A percentile compares a stretch with the other conserved stretches of the same genome.
phyloP scores from a whole-genome alignment of 331 rosid species.

The Cydonia oblonga region DNA sequence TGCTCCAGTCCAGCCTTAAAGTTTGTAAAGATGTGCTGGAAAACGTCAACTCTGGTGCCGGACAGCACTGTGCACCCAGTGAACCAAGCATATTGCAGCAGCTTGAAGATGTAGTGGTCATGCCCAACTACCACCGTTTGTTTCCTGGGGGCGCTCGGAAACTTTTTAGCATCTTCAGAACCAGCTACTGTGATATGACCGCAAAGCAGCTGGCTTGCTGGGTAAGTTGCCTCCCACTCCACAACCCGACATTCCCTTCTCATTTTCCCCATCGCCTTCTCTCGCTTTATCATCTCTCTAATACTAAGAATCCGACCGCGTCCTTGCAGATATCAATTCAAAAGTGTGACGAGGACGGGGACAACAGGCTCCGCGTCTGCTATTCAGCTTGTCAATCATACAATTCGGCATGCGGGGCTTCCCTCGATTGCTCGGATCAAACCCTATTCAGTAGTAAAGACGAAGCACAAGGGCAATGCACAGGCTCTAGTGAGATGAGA shows the following conservation, averaged over 20 bases:
- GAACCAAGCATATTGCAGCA: conserved; percentile 90
- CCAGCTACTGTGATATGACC: conserved; percentile 75
- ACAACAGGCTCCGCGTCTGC: conserved; percentile 89
- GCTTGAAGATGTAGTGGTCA: conserved; percentile 90
- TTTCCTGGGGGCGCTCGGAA: conserved; percentile 96
- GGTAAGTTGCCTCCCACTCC: conserved; percentile 34
- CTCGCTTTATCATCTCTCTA: neutral
- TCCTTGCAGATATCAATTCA: conserved; percentile 78
- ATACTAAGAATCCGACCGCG: neutral
- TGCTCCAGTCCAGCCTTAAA: conserved; percentile 63
- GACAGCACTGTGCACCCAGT: conserved; percentile 94
- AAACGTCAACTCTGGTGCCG: conserved; percentile 66
- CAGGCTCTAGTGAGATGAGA: conserved; percentile 72
- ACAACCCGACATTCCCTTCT: neutral
- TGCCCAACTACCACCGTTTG: conserved; percentile 89
- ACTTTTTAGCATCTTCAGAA: conserved; percentile 72
- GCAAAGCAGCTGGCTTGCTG: conserved; percentile 96
- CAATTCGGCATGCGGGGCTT: conserved; percentile 90
- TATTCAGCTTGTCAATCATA: conserved; percentile 86
- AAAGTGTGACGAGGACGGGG: conserved; percentile 82
- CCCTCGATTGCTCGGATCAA: conserved; percentile 93
- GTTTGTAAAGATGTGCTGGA: conserved; percentile 73
- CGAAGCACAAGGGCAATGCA: conserved; percentile 80
- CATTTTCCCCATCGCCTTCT: neutral
- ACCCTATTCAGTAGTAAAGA: conserved; percentile 75